A percentile compares a stretch with the other conserved stretches of the same genome.
Conservation (phyloP, 257 asterid species). For the Marsdenia floribunda region DNA sequence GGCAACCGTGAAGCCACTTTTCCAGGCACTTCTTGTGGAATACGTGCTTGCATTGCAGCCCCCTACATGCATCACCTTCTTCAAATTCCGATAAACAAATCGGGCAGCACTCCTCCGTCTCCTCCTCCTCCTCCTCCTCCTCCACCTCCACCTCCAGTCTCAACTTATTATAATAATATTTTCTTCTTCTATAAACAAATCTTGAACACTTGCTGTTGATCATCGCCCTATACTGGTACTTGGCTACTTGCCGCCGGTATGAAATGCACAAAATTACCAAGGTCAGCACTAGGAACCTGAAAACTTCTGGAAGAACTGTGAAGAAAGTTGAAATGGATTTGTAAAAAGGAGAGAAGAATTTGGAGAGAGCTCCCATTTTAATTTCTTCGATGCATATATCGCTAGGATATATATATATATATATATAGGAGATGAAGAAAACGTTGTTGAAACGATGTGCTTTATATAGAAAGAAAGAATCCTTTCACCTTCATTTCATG, state of each 20-base stretch:
- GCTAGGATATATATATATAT: too few species aligned
- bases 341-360: slow-evolving; percentile 21
- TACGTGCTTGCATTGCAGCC: slow-evolving; percentile 34
- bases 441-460: too few species aligned
- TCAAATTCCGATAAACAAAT: slow-evolving; percentile 43
- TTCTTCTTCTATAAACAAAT: slow-evolving; percentile 23
- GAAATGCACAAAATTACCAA: slow-evolving; percentile 17
- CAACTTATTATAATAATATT: background rate
- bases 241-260: slow-evolving; percentile 11
- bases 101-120: slow-evolving; percentile 30
- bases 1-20: slow-evolving; percentile 32
- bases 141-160: background rate
- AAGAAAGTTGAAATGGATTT: slow-evolving; percentile 20
- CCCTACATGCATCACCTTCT: slow-evolving; percentile 41
- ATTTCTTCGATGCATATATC: background rate
- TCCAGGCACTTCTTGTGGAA: slow-evolving; percentile 50
- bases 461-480: too few species aligned
- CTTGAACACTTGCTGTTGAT: slow-evolving; percentile 36
- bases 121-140: background rate
- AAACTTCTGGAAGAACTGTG: slow-evolving; percentile 34
- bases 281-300: slow-evolving; percentile 29
- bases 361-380: slow-evolving; percentile 22
- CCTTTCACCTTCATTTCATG: background rate
- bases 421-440: background rate
- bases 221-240: slow-evolving; percentile 23